Percentiles rank a stretch among this genome's conserved stretches.
phyloP scores from a whole-genome alignment of 495 filamentous ascomycete species.

The Tuber borchii region DNA sequence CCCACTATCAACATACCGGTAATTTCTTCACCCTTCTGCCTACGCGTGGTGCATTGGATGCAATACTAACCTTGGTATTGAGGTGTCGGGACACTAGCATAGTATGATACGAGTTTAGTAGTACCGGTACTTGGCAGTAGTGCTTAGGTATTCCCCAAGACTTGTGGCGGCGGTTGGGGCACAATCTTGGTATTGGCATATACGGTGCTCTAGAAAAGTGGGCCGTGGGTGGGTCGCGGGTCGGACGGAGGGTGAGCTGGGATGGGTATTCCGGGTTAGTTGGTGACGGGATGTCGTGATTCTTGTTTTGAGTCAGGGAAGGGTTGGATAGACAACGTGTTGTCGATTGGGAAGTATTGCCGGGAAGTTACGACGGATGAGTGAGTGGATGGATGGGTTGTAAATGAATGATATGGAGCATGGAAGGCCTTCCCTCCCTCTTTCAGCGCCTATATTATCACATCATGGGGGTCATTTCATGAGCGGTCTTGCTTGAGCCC shows the following conservation, averaged over 20 bases:
- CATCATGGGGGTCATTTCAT: neutral
- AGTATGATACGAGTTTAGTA: neutral
- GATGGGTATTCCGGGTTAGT: neutral
- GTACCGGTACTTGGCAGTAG: neutral
- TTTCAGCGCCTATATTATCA: neutral
- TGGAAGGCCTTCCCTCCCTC: neutral
- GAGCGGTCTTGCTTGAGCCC: neutral
- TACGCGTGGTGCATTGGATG: no score
- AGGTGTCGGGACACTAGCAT: neutral
- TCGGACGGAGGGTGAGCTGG: neutral
- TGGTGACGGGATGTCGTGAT: neutral
- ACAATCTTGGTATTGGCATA: neutral
- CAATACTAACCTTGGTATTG: neutral
- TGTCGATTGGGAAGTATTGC: slow-evolving; percentile 2
- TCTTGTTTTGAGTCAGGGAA: neutral
- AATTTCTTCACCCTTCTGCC: neutral
- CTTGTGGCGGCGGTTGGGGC: neutral
- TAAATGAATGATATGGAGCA: neutral
- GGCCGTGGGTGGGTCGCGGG: neutral
- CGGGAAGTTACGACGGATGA: neutral
- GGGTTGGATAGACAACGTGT: neutral
- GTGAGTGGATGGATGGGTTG: neutral
- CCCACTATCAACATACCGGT: neutral
- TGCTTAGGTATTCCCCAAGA: neutral
- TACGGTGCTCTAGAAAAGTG: neutral